Conservation (phyloP, 192 early-diverging fungal species). For the Coemansia sp. region DNA sequence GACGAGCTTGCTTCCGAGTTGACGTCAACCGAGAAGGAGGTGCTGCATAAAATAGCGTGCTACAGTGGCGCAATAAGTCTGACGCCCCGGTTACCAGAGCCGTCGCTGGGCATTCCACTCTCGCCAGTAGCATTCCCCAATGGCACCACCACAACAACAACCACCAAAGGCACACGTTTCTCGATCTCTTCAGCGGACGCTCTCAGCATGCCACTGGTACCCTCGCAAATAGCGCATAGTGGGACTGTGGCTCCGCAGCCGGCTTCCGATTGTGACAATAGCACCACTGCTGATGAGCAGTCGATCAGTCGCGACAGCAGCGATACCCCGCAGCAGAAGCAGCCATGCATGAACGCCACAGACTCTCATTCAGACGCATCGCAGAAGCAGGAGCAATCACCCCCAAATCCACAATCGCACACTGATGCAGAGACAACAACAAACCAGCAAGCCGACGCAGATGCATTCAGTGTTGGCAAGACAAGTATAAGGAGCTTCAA, state of each 20-base stretch:
- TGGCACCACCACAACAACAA: not conserved
- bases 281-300: not conserved
- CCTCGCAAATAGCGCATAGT: not conserved
- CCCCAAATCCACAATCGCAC: not conserved
- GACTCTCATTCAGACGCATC: not conserved
- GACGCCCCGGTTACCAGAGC: conserved; percentile 33
- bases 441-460: not conserved
- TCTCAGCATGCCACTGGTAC: conserved; percentile 1
- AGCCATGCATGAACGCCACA: not conserved
- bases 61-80: conserved; percentile 31
- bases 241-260: not conserved
- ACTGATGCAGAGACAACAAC: not conserved
- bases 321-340: conserved; percentile 4
- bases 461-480: not conserved
- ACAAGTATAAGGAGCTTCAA: not conserved
- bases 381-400: not conserved
- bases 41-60: conserved; percentile 25
- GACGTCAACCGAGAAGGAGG: conserved; percentile 31
- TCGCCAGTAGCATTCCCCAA: conserved; percentile 9
- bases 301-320: conserved; percentile 7
- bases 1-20: conserved; percentile 38
- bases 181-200: conserved; percentile 3
- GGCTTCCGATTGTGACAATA: not conserved
- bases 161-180: not conserved
- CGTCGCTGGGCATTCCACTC: conserved; percentile 28